Base-by-base conservation (phyloP, 176 grass and related monocot species). In the Cenchrus americanus region DNA sequence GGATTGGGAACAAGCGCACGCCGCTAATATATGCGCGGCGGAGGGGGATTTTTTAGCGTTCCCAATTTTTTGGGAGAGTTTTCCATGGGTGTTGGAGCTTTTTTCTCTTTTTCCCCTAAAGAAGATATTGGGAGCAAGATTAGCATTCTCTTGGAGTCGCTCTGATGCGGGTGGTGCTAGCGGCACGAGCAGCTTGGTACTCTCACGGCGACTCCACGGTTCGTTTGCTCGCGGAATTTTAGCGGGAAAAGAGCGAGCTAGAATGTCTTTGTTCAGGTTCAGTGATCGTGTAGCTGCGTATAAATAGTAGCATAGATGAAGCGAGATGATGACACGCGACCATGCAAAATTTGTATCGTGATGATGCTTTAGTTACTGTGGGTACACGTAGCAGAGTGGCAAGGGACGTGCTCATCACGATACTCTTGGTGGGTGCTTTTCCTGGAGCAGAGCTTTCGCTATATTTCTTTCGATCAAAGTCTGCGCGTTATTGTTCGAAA, bases 331-430 rank as follows among this genome's bases (percentile, higher is more conserved):
- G 27, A 30, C 2, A 30, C 27, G 27, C 27, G 27, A 30, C 27
- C 18, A 40, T 23, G 2, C 21, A 30, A 82, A 82, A 14, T 24
- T 51, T 49, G 60, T 30, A 23, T 10, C 0, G 21, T 5, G 27
- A 23, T 22, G 19, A 81, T 66, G 83, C 79, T 90, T 90, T n/a
- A 82, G 83, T 66, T 61, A 90, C 72, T 60, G 41, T 44, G 60
- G 1, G 40, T 10, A 64, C 42, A 83, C 78, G 83, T 78, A 66
- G 26, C 83, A 54, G 71, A 26, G 44, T 34, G 47, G 71, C 22
- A 67, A 88, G 54, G 54, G 34, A 46, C 69, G 30, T 80, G 81
- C 62, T 91, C 1, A 9, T 22, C 30, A 84, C 11, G 4, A n/a
- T 50, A 9, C 42, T 43, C 42, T 43, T 43, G 42, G 42, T 7